phyloP scores from a whole-genome alignment of 495 filamentous ascomycete species.

The Xylaria flabelliformis region DNA sequence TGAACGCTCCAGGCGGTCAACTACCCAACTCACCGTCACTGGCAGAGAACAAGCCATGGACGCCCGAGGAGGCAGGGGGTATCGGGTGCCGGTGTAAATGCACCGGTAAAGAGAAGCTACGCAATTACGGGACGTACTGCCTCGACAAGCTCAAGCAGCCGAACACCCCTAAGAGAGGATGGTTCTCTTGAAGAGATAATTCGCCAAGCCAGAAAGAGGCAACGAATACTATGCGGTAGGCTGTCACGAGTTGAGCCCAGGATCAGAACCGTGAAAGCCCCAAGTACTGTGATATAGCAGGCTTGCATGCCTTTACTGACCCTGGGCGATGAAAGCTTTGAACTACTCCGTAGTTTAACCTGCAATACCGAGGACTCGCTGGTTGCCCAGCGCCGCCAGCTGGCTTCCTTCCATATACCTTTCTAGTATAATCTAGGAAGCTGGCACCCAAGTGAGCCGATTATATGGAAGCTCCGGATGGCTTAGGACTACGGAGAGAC shows the following conservation, averaged over 20 bases:
- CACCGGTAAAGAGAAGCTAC: slow-evolving; percentile 26
- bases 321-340: not conserved
- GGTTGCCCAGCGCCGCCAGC: not conserved
- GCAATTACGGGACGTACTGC: slow-evolving; percentile 34
- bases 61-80: slow-evolving; percentile 37
- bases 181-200: slow-evolving; percentile 30
- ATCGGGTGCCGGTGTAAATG: slow-evolving; percentile 45
- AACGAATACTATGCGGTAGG: not conserved
- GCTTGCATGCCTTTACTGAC: not conserved
- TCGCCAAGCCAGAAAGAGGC: not conserved
- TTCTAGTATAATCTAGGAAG: not conserved
- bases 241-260: not conserved
- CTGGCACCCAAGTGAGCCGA: not conserved
- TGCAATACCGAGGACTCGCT: not conserved
- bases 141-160: slow-evolving; percentile 41
- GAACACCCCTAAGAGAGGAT: slow-evolving; percentile 34
- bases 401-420: not conserved
- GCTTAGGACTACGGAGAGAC: not conserved
- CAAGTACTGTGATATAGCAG: not conserved
- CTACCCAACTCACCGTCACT: slow-evolving; percentile 33
- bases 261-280: not conserved
- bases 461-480: not conserved
- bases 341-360: not conserved
- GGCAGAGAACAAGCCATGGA: slow-evolving; percentile 30
- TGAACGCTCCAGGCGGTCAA: slow-evolving; percentile 40